These are phyloP conservation scores for Mortierella sp. DNA, from an alignment of 371 early-diverging fungal species.

Conservation along the genomic window DNA sequence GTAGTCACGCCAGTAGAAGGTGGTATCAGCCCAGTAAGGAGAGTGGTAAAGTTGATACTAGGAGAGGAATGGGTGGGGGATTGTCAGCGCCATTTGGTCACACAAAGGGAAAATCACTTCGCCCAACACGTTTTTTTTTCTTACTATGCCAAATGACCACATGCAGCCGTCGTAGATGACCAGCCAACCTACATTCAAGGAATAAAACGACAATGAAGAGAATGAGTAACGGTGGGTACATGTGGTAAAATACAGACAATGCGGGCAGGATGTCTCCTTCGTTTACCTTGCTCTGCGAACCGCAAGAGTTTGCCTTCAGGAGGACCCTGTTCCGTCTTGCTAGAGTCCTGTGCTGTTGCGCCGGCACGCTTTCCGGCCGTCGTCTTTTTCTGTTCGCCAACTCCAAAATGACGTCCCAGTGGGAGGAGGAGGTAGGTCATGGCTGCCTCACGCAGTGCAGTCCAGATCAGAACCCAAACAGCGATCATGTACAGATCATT, in stretches of 20 bases:
- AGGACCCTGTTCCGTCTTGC: slow-evolving; percentile 30
- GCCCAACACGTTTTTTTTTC: background rate
- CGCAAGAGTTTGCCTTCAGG: slow-evolving; percentile 49
- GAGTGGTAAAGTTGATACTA: slow-evolving; percentile 69
- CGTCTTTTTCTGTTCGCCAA: slow-evolving; percentile 25
- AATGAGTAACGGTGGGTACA: too few species aligned
- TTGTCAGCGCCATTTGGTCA: too few species aligned
- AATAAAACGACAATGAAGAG: background rate
- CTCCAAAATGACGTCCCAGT: slow-evolving; percentile 48
- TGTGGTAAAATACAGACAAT: too few species aligned
- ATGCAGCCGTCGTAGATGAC: slow-evolving; percentile 65
- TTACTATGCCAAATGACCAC: slow-evolving; percentile 72
- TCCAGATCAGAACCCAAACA: slow-evolving; percentile 76
- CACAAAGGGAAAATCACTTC: too few species aligned
- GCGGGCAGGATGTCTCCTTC: too few species aligned
- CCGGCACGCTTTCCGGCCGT: background rate
- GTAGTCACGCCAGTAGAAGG: slow-evolving; percentile 76
- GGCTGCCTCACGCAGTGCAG: slow-evolving; percentile 68
- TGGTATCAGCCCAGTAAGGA: slow-evolving; percentile 76
- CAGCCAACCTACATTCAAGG: slow-evolving; percentile 56
- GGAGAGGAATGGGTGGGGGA: too few species aligned
- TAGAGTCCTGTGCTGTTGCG: background rate
- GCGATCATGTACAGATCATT: slow-evolving; percentile 73
- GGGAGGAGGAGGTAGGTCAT: slow-evolving; percentile 75
- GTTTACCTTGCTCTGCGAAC: slow-evolving; percentile 53